These are phyloP conservation scores for Quercus gilva DNA, from an alignment of 306 rosid species.

Conservation along the genomic window DNA sequence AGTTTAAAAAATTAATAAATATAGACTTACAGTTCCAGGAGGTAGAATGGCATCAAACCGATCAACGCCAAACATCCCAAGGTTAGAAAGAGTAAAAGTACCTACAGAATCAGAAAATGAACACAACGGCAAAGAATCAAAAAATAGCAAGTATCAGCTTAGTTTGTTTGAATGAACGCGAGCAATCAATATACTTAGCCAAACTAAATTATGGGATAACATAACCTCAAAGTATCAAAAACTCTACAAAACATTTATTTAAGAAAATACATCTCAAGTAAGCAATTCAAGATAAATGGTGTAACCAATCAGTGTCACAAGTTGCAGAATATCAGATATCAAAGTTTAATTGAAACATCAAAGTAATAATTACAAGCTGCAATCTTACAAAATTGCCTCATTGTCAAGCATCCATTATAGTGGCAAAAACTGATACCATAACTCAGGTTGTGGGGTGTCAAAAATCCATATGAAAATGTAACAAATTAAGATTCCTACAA, in stretches of 20 bases:
- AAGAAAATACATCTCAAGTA: background rate
- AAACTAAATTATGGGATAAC: background rate
- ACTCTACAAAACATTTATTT: background rate
- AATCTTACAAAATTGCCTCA: background rate
- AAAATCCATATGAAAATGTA: background rate
- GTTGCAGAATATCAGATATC: background rate
- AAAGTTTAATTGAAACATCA: background rate
- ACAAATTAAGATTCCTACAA: background rate
- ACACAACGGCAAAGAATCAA: constrained; percentile 14
- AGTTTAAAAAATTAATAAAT: background rate
- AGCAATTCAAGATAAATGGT: background rate
- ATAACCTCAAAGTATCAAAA: background rate
- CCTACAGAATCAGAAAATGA: constrained; percentile 44
- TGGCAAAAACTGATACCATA: background rate
- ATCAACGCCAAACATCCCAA: constrained; percentile 98
- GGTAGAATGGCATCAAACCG: constrained; percentile 97
- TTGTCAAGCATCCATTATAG: background rate
- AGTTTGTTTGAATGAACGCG: background rate
- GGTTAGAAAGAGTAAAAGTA: constrained; percentile 90
- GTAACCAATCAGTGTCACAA: background rate
- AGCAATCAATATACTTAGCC: background rate
- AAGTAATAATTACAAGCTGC: background rate
- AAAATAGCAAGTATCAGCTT: background rate
- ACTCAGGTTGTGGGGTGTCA: background rate
- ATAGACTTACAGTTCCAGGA: constrained; percentile 78